Base-by-base conservation (phyloP, 768 basidiomycete species). In the Sporobolomyces pararoseus region DNA sequence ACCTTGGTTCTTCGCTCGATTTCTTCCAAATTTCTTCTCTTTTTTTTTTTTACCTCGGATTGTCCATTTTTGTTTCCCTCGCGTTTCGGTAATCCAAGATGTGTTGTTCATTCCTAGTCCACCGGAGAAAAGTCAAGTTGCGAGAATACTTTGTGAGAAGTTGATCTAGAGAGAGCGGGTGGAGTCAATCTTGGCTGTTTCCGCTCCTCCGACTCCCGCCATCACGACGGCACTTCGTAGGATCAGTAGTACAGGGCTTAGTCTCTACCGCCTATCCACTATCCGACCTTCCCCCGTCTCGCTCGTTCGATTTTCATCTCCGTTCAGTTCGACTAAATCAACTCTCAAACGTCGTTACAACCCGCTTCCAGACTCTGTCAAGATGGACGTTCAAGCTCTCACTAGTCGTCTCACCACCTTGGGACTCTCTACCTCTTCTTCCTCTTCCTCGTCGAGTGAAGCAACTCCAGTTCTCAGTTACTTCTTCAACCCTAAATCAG, bases 401-500 rank as follows among this genome's bases (percentile, higher is more conserved):
- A 42, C 73, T 5, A 1, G 34, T 10, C 73, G 73, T 16, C 54
- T 74, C 37, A 10, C 34, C 6, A 4, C 44, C 10, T 69, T 74
- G 66, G 58, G 63, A 51, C 10, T 74, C 50, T 13, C 63, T 27
- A 0, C 67, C 25, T 4, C 60, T 7, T 21, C 64, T 17, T 13
- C 44, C 6, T 21, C 59, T 9, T 5, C 44, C 6, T 12, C 5
- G 19, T 31, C 47, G 5, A 19, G 35, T 35, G 25, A 61, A 3
- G 57, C 50, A 19, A 53, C 65, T 29, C 60, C 44, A 3, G 57
- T 57, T 51, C 57, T 75, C 27, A 50, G 53, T 14, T 77, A 75
- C 68, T 73, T 72, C 63, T 77, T 77, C 73, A 75, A 50, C 47
- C 77, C 77, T 37, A 77, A 77, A 62, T 62, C 65, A 2, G 68